Conservation (phyloP, 2,329 filamentous ascomycete species). For the Pseudocercospora macadamiae region DNA sequence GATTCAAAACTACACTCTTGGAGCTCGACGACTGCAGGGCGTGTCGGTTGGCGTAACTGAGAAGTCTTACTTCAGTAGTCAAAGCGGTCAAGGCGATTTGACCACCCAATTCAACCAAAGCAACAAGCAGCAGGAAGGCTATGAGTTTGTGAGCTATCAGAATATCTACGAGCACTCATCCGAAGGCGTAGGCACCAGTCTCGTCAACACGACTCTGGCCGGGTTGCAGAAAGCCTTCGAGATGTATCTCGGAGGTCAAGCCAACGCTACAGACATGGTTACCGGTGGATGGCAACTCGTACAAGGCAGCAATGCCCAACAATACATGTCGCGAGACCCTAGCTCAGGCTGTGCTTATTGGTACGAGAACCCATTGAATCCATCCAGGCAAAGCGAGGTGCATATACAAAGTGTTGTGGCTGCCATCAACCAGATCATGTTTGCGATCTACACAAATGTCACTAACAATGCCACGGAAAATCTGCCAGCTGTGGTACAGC, state of each 20-base stretch:
- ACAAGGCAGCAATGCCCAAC: conserved; percentile 4
- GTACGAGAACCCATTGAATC: conserved; percentile 7
- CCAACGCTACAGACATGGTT: conserved; percentile 7
- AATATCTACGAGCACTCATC: background rate
- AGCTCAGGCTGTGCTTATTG: background rate
- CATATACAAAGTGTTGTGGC: conserved; percentile 5
- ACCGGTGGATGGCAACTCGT: conserved; percentile 3
- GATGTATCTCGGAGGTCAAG: conserved; percentile 17
- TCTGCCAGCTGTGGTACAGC: background rate
- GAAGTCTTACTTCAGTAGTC: background rate
- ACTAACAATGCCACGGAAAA: background rate
- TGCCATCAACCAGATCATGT: conserved; percentile 14
- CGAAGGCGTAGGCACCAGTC: background rate
- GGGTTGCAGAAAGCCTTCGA: conserved; percentile 18
- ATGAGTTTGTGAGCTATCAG: background rate
- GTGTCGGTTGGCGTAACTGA: background rate
- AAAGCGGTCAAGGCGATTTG: background rate
- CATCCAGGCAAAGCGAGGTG: background rate
- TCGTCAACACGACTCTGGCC: conserved; percentile 6
- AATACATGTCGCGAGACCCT: conserved; percentile 7
- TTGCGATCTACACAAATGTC: conserved; percentile 7
- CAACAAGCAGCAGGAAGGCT: conserved; percentile 7
- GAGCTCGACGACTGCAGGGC: background rate
- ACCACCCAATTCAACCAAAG: conserved; percentile 1
- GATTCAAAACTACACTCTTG: background rate